Evolutionary conservation across 495 filamentous ascomycete species (phyloP).

Genomic region (Sordaria brevicollis): DNA sequence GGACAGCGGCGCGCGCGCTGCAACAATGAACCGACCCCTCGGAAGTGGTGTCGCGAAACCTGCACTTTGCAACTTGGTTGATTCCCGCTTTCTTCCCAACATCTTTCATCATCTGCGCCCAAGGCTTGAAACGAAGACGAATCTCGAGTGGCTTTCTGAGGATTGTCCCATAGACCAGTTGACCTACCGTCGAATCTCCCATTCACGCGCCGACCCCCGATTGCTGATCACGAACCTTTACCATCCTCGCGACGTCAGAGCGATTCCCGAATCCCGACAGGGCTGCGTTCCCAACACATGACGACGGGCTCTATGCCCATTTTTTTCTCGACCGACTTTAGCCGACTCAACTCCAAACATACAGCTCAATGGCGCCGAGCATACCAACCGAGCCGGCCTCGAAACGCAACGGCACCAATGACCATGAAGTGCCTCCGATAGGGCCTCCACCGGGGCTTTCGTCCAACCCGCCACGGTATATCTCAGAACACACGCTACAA

Average conservation of each 20-base stretch:
- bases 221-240: background rate
- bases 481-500: conserved; percentile 26
- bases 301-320: background rate
- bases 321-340: background rate
- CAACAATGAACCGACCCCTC: background rate
- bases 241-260: background rate
- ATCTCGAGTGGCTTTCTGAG: background rate
- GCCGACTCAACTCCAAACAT: background rate
- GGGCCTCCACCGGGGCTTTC: conserved; percentile 31
- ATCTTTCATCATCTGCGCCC: background rate
- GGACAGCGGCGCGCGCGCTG: background rate
- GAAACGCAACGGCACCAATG: conserved; percentile 1
- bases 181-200: background rate
- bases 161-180: background rate
- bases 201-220: background rate
- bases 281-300: background rate
- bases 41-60: background rate
- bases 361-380: conserved; percentile 16
- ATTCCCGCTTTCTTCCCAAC: background rate
- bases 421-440: conserved; percentile 10
- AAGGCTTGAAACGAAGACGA: background rate
- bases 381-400: conserved; percentile 4
- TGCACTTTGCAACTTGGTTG: background rate
- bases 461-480: conserved; percentile 30
- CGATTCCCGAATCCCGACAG: background rate